Evolutionary conservation across 1,139 yeast genomes (phyloP), one percentile per base, ranked within the genome.

Genomic region (Debaryomyces sp.): DNA sequence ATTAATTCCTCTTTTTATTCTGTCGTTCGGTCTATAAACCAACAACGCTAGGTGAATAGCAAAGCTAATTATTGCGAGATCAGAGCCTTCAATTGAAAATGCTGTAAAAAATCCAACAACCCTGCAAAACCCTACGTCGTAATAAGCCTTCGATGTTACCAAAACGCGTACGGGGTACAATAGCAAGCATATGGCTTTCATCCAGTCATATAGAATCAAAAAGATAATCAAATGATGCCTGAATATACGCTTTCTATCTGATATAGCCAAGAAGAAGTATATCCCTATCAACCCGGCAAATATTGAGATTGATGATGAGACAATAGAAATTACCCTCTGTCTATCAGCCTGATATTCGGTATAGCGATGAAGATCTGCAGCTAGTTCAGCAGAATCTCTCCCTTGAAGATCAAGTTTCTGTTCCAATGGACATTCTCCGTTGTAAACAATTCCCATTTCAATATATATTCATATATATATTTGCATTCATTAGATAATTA

Each of bases 31-130:
- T 53, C 73, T 73, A 64, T 89, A 89, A 18, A 91, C 86, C 27
- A 90, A 71, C 41, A 91, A 65, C 35, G 85, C 90, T 6, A 94
- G 87, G 66, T 91, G 97, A 18, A 90, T 67, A 1, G 97, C 96
- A 68, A 91, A 87, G 29, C 89, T 79, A 38, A 90, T 70, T 44
- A 91, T 91, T 24, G 96, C 95, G 38, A 89, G 65, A 67, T 91
- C 97, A 2, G 95, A 91, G 13, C 96, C 96, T 65, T 90, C 96
- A 26, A 89, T 87, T 29, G 92, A 80, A 37, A 84, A 77, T 1
- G 95, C 89, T 0, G 96, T 87, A 66, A 90, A 85, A 73, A 89
- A 91, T 4, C 97, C 97, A 43, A 89, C 81, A 10, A 85, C 84
- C 60, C 87, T 85, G 58, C 89, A 84, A 55, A 88, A 84, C 34